Evolutionary conservation across 257 asterid species (phyloP), one percentile per base, ranked within the genome.

Genomic region (Cordia subcordata): DNA sequence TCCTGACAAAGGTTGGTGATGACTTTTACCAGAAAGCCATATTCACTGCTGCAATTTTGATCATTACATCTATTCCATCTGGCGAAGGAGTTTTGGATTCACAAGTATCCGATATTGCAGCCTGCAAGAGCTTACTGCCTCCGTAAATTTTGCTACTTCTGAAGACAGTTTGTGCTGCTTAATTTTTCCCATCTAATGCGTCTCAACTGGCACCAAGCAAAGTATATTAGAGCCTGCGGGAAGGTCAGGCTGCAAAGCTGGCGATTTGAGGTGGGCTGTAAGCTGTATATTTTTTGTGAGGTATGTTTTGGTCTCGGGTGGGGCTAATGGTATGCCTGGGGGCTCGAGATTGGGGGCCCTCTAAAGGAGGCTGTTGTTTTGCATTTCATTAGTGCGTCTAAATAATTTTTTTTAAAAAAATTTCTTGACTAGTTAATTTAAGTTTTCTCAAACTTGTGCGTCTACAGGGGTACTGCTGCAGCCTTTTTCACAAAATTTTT

Each of bases 91-190:
- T 87, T 22, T 46, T 87, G 83, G 88, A 80, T 39, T 80, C 86
- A n/a, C 95, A 94, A 72, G 79, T 75, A 45, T 14, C 83, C 8
- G 88, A 86, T 52, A 40, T 93, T 6, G 72, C 80, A 13, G 96
- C 94, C 4, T 86, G 97, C 32, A 67, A 81, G 71, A 58, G 75
- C 60, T 72, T 92, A 19, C 71, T 84, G 73, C 79, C 76, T 79
- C 58, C 38, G 66, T 49, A 0, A 51, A 42, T 49, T 38, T 61
- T 37, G 13, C 64, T 77, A 65, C 45, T 72, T 60, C 68, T 70
- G n/a, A 12, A 56, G 72, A 60, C 53, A 55, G 62, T 6, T 57
- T 64, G 57, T 68, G 60, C 72, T 71, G 47, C 68, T 74, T 74
- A 44, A 70, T 19, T 58, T 37, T 50, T 3, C 32, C 60, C 11